Evolutionary conservation across 2,329 filamentous ascomycete species (phyloP).

Genomic region (Talaromyces piceae): DNA sequence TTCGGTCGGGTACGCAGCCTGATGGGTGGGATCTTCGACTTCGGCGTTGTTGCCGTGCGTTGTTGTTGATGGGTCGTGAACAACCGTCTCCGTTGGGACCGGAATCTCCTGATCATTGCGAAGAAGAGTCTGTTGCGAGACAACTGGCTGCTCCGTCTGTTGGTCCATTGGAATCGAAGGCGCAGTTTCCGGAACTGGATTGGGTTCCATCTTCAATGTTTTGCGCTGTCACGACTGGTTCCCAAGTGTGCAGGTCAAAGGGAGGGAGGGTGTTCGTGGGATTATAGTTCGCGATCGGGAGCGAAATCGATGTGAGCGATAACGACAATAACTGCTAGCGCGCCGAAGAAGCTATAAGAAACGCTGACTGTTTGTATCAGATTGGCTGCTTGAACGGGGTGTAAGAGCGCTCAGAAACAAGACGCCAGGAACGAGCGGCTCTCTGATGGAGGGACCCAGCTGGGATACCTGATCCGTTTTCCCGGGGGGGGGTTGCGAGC

Average conservation of each 20-base stretch:
- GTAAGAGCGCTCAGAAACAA: neutral
- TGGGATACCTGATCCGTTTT: neutral
- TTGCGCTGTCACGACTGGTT: neutral
- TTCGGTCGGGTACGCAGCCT: constrained; percentile 24
- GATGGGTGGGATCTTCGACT: constrained; percentile 43
- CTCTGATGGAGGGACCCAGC: neutral
- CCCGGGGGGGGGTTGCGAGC: no score
- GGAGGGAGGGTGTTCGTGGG: neutral
- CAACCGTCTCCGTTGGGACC: constrained; percentile 5
- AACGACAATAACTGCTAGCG: neutral
- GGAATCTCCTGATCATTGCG: neutral
- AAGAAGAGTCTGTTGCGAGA: neutral
- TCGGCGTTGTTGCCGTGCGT: constrained; percentile 33
- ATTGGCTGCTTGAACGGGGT: neutral
- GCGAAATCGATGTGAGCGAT: neutral
- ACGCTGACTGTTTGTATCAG: neutral
- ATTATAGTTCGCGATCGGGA: neutral
- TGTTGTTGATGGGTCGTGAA: neutral
- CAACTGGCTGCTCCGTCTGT: neutral
- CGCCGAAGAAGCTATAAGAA: neutral
- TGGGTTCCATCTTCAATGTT: constrained; percentile 6
- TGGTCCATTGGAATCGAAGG: constrained; percentile 2
- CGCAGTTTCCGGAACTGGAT: constrained; percentile 4
- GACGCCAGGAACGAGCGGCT: neutral
- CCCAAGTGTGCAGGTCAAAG: neutral